A percentile compares a stretch with the other conserved stretches of the same genome.
Conservation (phyloP, 139 green algal genomes). For the Gonium pectorale region DNA sequence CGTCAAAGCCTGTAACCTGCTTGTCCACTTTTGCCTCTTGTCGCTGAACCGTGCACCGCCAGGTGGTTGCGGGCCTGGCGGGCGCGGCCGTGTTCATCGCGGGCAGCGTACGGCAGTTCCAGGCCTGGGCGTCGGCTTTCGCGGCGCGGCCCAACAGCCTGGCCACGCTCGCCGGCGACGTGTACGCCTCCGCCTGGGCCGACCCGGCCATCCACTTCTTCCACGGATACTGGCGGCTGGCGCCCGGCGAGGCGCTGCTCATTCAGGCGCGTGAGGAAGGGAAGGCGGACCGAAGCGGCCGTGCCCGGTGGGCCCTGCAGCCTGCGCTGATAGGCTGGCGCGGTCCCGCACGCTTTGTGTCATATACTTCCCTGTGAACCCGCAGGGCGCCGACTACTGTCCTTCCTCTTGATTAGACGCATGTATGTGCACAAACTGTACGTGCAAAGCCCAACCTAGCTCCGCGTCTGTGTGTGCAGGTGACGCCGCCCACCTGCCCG, state of each 20-base stretch:
- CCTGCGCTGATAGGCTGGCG: no score
- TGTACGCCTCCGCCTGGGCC: conserved; percentile 43
- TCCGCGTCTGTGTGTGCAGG: background rate
- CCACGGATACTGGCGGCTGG: conserved; percentile 41
- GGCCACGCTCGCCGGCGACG: conserved; percentile 5
- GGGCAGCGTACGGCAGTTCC: conserved; percentile 34
- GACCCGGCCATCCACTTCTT: conserved; percentile 49
- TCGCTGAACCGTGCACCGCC: background rate
- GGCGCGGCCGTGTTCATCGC: conserved; percentile 30
- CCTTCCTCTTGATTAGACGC: no score
- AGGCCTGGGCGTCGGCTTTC: conserved; percentile 6
- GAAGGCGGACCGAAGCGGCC: no score
- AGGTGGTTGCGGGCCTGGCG: conserved; percentile 38
- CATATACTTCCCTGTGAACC: no score
- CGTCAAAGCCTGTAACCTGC: no score
- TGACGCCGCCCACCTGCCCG: conserved; percentile 27
- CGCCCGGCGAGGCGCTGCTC: conserved; percentile 21
- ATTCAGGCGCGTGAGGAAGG: conserved; percentile 20
- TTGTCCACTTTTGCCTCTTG: background rate
- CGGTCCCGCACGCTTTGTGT: no score
- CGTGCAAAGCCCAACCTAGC: no score
- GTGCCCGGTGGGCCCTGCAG: no score
- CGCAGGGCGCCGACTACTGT: no score
- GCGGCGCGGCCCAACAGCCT: conserved; percentile 30
- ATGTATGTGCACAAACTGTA: no score